Evolutionary conservation across 2,329 filamentous ascomycete genomes (phyloP), one percentile per base, ranked within the genome.

Genomic region (Cytospora schulzeri): DNA sequence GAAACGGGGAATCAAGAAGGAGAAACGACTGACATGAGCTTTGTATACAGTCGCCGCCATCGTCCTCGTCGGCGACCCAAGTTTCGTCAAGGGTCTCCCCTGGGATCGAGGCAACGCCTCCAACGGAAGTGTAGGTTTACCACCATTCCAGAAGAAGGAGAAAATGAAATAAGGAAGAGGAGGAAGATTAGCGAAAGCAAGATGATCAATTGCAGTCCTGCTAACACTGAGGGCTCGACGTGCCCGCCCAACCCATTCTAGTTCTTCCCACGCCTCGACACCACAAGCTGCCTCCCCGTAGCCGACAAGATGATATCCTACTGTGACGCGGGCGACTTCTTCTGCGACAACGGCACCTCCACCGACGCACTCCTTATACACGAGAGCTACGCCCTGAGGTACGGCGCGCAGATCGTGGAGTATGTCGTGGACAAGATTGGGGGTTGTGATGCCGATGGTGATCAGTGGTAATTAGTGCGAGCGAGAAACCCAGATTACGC

Each of bases 61-160:
- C 22, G 69, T 74, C n/a, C 70, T 74, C 51, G 76, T 77, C 70
- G 76, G 75, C 14, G 76, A 77, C 61, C 76, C 76, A 9, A 68
- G 71, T 3, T 73, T 72, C 58, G 72, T 73, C 8, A 68, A 69
- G 11, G 67, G 64, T 41, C 69, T 73, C 31, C 22, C 70, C 0
- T 74, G 73, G 68, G 69, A 75, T 56, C 68, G 69, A 8, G 76
- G 76, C 29, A 75, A 67, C 11, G 67, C 73, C 19, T 73, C 69
- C 1, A 68, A 68, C 19, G 64, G 69, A 29, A 76, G 76, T 19
- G 69, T 71, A 60, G 45, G 61, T 55, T n/a, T n/a, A n/a, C 12
- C 54, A 2, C 31, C 33, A 35, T 15, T 35, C 14, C 29, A 4
- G 6, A 26, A 4, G 8, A 48, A 29, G 6, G 14, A 35, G 33